Evolutionary conservation across 179 eudicot genomes (phyloP).

Genomic region (Beta corolliflora): DNA sequence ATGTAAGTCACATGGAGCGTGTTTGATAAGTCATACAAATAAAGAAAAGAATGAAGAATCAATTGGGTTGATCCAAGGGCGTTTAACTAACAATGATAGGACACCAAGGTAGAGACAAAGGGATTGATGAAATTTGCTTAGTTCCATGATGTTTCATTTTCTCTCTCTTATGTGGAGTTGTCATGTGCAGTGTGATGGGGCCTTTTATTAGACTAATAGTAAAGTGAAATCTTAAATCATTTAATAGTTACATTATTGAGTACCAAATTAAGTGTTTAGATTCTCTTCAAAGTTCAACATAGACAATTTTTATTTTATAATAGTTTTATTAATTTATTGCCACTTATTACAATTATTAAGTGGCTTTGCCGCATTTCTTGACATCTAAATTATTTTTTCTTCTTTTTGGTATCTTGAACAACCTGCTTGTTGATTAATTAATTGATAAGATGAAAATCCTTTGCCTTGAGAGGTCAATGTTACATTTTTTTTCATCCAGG

Average conservation of each 20-base stretch:
- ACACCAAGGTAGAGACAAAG: constrained; percentile 31
- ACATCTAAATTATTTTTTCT: not conserved
- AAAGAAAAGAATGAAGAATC: constrained; percentile 18
- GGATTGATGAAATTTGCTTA: constrained; percentile 20
- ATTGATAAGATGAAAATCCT: not conserved
- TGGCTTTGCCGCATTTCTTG: not conserved
- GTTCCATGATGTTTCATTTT: constrained; percentile 23
- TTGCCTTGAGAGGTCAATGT: not conserved
- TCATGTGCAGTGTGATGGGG: constrained; percentile 32
- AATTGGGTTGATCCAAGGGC: constrained; percentile 31
- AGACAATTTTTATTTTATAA: not conserved
- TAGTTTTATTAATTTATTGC: not conserved
- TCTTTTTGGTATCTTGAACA: not conserved
- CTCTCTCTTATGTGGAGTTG: not conserved
- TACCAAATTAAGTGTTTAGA: constrained; percentile 14
- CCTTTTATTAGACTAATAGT: too few species aligned
- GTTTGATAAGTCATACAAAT: not conserved
- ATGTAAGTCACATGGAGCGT: constrained; percentile 27
- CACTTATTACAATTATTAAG: not conserved
- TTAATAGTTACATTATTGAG: not conserved
- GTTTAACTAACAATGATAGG: constrained; percentile 24
- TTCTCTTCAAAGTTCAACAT: not conserved
- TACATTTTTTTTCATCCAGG: not conserved
- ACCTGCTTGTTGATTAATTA: not conserved
- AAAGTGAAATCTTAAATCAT: too few species aligned